These are phyloP conservation scores for Hypoxylon sp. DNA, from an alignment of 2,329 filamentous ascomycete species.

Conservation along the genomic window DNA sequence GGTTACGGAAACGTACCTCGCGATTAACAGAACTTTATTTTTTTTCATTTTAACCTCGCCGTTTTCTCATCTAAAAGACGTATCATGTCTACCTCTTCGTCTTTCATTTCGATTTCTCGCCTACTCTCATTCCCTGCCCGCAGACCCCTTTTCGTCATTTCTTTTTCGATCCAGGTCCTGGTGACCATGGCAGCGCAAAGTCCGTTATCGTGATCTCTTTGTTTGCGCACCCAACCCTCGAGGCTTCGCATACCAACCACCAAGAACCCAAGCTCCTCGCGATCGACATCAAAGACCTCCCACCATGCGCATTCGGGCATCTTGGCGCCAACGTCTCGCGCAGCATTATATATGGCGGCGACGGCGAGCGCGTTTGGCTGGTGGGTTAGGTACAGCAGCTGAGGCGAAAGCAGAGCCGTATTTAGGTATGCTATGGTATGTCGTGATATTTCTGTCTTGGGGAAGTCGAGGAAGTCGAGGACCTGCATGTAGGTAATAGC, in stretches of 20 bases:
- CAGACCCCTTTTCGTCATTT: slow-evolving; percentile 64
- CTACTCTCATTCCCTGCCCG: slow-evolving; percentile 43
- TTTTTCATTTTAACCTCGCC: too few species aligned
- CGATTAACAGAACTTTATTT: too few species aligned
- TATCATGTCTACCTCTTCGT: slow-evolving; percentile 57
- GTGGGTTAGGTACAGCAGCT: slow-evolving; percentile 89
- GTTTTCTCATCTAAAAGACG: slow-evolving; percentile 49
- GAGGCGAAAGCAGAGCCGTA: slow-evolving; percentile 82
- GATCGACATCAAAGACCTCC: slow-evolving; percentile 96
- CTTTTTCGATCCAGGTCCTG: slow-evolving; percentile 63
- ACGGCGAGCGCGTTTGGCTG: slow-evolving; percentile 87
- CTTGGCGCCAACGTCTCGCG: slow-evolving; percentile 76
- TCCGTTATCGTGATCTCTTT: slow-evolving; percentile 63
- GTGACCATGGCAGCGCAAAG: slow-evolving; percentile 62
- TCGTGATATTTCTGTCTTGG: slow-evolving; percentile 63
- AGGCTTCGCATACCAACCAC: slow-evolving; percentile 86
- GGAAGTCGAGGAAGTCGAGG: slow-evolving; percentile 69
- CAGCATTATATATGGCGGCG: slow-evolving; percentile 89
- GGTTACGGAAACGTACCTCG: too few species aligned
- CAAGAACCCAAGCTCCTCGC: slow-evolving; percentile 92
- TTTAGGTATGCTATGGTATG: slow-evolving; percentile 83
- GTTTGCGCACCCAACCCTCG: slow-evolving; percentile 70
- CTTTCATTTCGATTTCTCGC: slow-evolving; percentile 36
- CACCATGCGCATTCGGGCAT: slow-evolving; percentile 91
- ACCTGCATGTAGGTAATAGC: slow-evolving; percentile 93